Percentiles rank a stretch among this genome's conserved stretches.
Conservation (phyloP, 176 grass and related monocot species). For the Carex myosuroides region DNA sequence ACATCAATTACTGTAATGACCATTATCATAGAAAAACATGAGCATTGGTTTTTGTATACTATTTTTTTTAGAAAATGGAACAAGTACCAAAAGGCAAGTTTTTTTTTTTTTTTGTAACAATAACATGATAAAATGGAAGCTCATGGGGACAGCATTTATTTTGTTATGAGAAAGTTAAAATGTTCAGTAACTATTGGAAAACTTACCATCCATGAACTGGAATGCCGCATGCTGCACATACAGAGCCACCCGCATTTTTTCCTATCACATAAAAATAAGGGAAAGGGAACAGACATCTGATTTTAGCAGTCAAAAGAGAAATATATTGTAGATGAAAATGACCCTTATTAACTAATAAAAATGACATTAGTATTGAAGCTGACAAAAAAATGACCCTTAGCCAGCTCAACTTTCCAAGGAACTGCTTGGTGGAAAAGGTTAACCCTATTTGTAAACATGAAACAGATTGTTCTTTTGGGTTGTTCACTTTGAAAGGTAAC, state of each 20-base stretch:
- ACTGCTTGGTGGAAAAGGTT: not conserved
- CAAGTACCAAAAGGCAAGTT: not conserved
- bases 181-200: slow-evolving; percentile 1
- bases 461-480: not conserved
- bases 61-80: slow-evolving; percentile 14
- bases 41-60: not conserved
- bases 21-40: not conserved
- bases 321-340: not conserved
- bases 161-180: not conserved
- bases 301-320: not conserved
- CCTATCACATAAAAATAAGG: slow-evolving; percentile 37
- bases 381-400: not conserved
- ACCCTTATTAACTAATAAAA: not conserved
- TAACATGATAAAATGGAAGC: not conserved
- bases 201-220: slow-evolving; percentile 58
- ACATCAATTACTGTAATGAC: not conserved
- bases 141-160: not conserved
- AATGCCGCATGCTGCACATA: slow-evolving; percentile 71
- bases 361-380: no score
- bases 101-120: not conserved
- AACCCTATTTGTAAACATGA: not conserved
- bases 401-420: not conserved
- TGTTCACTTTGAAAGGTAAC: not conserved
- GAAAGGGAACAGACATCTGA: slow-evolving; percentile 8
- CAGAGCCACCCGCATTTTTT: slow-evolving; percentile 57